Percentiles rank a stretch among this genome's conserved stretches.
Evolutionary conservation across 352 stramenopile species (phyloP).

Genomic region (Elongisporangium anandrum): DNA sequence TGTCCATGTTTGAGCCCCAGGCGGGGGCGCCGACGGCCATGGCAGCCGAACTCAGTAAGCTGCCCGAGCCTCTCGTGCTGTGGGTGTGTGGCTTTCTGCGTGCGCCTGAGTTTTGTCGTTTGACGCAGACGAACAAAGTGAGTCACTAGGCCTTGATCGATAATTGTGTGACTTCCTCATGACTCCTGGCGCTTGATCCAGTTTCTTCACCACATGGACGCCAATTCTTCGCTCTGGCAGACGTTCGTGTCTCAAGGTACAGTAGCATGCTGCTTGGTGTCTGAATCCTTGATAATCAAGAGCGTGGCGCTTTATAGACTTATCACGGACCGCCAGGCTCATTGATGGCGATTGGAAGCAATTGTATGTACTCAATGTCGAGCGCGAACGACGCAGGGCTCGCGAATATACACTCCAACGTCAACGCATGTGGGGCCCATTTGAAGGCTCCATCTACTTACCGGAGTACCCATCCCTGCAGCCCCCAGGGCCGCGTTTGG

Average conservation of each 20-base stretch:
- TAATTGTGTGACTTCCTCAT: not conserved
- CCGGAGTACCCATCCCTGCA: not conserved
- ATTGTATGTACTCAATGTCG: not conserved
- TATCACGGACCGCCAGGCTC: not conserved
- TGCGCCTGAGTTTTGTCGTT: slow-evolving; percentile 23
- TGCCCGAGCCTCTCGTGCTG: slow-evolving; percentile 24
- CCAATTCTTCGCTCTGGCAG: not conserved
- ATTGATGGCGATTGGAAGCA: not conserved
- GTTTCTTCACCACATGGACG: slow-evolving; percentile 20
- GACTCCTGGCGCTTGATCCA: not conserved
- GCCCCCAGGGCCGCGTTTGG: not conserved
- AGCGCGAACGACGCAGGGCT: not conserved
- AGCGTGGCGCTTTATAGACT: not conserved
- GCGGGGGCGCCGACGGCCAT: slow-evolving; percentile 7
- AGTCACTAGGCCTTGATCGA: not conserved
- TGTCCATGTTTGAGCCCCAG: slow-evolving; percentile 17
- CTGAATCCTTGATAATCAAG: too few relatives aligned
- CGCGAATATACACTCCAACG: not conserved
- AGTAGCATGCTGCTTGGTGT: not conserved
- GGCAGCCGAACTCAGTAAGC: slow-evolving; percentile 33
- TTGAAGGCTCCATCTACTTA: not conserved
- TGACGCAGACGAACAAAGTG: slow-evolving; percentile 36
- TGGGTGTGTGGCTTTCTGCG: slow-evolving; percentile 24
- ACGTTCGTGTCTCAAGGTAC: not conserved
- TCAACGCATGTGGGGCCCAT: not conserved